Base-by-base conservation (phyloP, 163 green algal genomes). In the Prototheca stagnorum region DNA sequence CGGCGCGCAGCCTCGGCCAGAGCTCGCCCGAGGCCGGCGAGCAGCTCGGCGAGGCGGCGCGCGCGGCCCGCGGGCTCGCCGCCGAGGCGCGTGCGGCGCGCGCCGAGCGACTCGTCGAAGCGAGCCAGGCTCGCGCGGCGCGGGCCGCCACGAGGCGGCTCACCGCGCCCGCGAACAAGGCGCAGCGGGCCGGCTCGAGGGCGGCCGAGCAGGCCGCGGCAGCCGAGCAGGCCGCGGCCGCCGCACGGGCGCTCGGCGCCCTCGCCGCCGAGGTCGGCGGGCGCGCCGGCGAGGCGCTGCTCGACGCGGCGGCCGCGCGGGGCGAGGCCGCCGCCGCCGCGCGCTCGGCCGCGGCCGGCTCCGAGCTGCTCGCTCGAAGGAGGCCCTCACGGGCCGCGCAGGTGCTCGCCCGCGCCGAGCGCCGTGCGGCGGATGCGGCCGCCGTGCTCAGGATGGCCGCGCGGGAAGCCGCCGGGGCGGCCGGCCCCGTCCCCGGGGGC, bases 191-290 rank as follows among this genome's bases (percentile, higher is more conserved):
- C 22, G 40, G 17, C 9, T 28, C 62, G 17, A 60, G 47, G 20
- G 54, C 57, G 47, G 53, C 71, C 5, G 68, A 82, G 54, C 64
- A 79, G 16, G 44, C 77, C 34, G 62, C 75, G 31, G 36, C 77
- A 24, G 57, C 68, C 39, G 62, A 75, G 33, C 43, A 47, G 2
- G 34, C 74, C 2, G 11, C 49, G 16, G 51, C 53, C 21, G 52
- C 53, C 31, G 43, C 41, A 11, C n/a, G 29, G 7, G 56, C 75
- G 37, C 61, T 80, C 34, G 56, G 61, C 33, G 73, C 79, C 31
- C 39, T 72, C 24, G 63, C 70, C 5, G 47, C 33, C 3, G 28
- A 54, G n/a, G 31, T 78, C 37, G 70, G 70, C 14, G 73, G 73
- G 22, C 53, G 56, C 8, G 28, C 42, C 16, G 72, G 70, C 4